These are phyloP conservation scores for Colletotrichum graminicola DNA, from an alignment of 2,329 filamentous ascomycete genomes.

Conservation along the genomic window DNA sequence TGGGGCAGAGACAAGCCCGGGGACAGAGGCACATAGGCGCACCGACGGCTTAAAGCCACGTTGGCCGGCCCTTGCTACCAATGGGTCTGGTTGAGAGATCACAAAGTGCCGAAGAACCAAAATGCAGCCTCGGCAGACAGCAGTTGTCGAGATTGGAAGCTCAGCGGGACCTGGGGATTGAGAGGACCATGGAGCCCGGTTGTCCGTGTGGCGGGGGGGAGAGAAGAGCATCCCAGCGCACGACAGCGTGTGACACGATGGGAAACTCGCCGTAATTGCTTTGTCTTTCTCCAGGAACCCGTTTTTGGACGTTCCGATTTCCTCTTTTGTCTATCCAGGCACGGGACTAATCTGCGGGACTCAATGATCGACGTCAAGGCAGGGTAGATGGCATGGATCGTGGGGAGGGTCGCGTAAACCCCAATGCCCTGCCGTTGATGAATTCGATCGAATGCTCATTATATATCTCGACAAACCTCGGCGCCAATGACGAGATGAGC, in stretches of 20 bases:
- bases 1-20: constrained; percentile 17
- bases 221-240: constrained; percentile 6
- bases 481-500: constrained; percentile 15
- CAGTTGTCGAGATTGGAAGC: constrained; percentile 19
- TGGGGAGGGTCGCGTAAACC: constrained; percentile 31
- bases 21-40: constrained; percentile 30
- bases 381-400: constrained; percentile 26
- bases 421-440: constrained; percentile 1
- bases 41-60: not conserved
- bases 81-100: constrained; percentile 18
- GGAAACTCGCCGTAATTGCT: constrained; percentile 30
- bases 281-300: not conserved
- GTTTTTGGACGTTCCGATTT: constrained; percentile 16
- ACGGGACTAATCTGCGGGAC: constrained; percentile 34
- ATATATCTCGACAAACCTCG: constrained; percentile 27
- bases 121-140: constrained; percentile 16
- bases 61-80: constrained; percentile 10
- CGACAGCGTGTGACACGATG: constrained; percentile 17
- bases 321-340: constrained; percentile 26
- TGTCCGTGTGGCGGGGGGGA: constrained; percentile 20
- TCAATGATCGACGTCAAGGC: constrained; percentile 37
- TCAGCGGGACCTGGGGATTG: constrained; percentile 24
- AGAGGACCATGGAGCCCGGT: constrained; percentile 12
- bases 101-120: constrained; percentile 31
- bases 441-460: constrained; percentile 18